These are phyloP conservation scores for Xylariaceae sp. DNA, from an alignment of 2,329 filamentous ascomycete genomes.

Conservation along the genomic window DNA sequence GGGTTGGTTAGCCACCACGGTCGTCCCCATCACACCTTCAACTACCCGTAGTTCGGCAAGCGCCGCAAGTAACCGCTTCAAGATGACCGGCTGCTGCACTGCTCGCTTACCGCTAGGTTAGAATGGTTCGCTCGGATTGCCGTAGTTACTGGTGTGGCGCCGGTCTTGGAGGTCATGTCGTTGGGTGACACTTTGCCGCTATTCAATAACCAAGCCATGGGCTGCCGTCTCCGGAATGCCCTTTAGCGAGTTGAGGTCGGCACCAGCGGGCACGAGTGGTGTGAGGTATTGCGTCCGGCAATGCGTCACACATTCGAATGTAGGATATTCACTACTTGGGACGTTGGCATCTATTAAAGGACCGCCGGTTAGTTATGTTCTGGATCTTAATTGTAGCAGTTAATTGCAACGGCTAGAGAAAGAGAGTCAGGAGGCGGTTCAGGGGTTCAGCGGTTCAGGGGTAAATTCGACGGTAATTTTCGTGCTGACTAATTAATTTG, in stretches of 20 bases:
- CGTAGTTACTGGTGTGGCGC: constrained; percentile 65
- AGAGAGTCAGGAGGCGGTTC: too few species aligned
- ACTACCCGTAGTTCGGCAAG: constrained; percentile 62
- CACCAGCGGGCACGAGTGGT: constrained; percentile 61
- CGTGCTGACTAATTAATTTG: too few species aligned
- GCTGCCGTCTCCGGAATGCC: constrained; percentile 70
- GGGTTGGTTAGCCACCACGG: constrained; percentile 67
- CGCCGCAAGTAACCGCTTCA: constrained; percentile 59
- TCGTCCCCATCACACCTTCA: constrained; percentile 69
- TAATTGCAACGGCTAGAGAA: too few species aligned
- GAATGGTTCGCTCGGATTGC: constrained; percentile 63
- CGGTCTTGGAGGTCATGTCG: constrained; percentile 55
- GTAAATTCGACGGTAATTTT: not conserved
- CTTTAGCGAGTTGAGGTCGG: constrained; percentile 60
- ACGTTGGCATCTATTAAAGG: constrained; percentile 56
- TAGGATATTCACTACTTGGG: constrained; percentile 64
- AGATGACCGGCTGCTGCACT: constrained; percentile 61
- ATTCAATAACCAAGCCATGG: constrained; percentile 62
- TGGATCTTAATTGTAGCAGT: too few species aligned
- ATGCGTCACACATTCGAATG: constrained; percentile 71
- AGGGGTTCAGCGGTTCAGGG: too few species aligned
- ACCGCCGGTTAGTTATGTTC: not conserved
- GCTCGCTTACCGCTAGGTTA: constrained; percentile 63
- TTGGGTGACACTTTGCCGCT: constrained; percentile 61
- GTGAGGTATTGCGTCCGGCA: constrained; percentile 64